phyloP scores from a whole-genome alignment of 306 rosid genomes.

The Cicer bijugum region DNA sequence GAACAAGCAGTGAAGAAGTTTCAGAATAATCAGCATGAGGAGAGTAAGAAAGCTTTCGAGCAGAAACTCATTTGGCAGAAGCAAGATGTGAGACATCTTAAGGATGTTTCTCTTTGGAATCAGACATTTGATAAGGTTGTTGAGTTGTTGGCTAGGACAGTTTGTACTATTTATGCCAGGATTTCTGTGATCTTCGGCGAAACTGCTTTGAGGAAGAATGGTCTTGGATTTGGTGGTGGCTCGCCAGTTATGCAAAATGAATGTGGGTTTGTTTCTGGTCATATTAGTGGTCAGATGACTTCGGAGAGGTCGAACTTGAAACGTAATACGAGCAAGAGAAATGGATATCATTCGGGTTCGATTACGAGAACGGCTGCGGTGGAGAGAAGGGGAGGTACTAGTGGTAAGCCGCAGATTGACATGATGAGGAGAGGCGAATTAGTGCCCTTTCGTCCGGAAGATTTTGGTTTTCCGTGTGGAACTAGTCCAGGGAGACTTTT shows the following conservation, averaged over 20 bases:
- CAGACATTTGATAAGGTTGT: conserved; percentile 82
- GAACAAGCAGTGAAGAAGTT: conserved; percentile 86
- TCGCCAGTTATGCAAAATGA: conserved; percentile 46
- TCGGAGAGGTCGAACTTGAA: conserved; percentile 49
- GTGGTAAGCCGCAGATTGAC: conserved; percentile 54
- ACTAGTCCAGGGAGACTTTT: conserved; percentile 81
- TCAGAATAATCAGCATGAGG: conserved; percentile 87
- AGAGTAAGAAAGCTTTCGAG: conserved; percentile 74
- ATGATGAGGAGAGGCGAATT: conserved; percentile 56
- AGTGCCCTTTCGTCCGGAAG: conserved; percentile 57
- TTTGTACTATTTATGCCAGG: conserved; percentile 78
- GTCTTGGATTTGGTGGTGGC: conserved; percentile 46
- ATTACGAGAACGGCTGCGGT: conserved; percentile 40
- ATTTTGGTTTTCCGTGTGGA: conserved; percentile 73
- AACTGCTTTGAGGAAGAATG: conserved; percentile 48
- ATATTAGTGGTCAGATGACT: conserved; percentile 40
- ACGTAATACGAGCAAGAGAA: conserved; percentile 52
- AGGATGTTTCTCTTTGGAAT: conserved; percentile 81
- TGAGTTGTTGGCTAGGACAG: conserved; percentile 80
- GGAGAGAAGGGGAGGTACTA: conserved; percentile 50
- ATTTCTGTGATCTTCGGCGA: conserved; percentile 65
- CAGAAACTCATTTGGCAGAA: conserved; percentile 82
- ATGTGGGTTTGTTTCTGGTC: conserved; percentile 44
- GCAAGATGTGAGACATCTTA: conserved; percentile 85
- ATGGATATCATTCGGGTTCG: conserved; percentile 44